Evolutionary conservation across 192 early-diverging fungal species (phyloP), one percentile per base, ranked within the genome.

Genomic region (Rhizophagus prolifer): DNA sequence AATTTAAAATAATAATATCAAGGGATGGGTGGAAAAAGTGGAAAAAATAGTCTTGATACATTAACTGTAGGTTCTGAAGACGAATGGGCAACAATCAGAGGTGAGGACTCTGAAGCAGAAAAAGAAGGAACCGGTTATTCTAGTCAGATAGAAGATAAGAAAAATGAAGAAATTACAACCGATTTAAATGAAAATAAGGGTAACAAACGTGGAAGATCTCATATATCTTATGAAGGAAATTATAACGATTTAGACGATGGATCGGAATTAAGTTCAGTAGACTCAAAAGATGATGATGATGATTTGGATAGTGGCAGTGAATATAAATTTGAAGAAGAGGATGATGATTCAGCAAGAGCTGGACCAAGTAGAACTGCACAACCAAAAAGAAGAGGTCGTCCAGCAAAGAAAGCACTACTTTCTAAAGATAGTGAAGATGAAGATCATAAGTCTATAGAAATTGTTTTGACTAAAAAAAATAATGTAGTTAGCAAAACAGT

Each of bases 31-130:
- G 50, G 50, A 54, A 54, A 21, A 21, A 21, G 16, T 21, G 50
- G 50, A 54, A 54, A 54, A 54, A 54, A 54, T 54, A 54, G 50
- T 21, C 50, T 54, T 21, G 50, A 54, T 7, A 19, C 50, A 54
- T 54, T 54, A 54, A 54, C 14, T 54, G 60, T 12, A 26, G 25
- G 10, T 62, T 63, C 61, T 25, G 61, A 63, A 30, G 28, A 25
- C 23, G 61, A 63, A 30, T 25, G 61, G 23, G 28, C 61, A 63
- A 63, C 61, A 63, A 63, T 25, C 16, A 63, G 13, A 63, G 25
- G 61, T 63, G 61, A 63, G 16, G 61, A 63, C 9, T 63, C 61
- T 30, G 61, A 63, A 63, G 23, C 28, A 63, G 61, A 63, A 63
- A 28, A 63, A 30, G 28, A 28, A 25, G 21, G 61, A 30, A 63